Conservation (phyloP, 2,329 filamentous ascomycete species). For the Penicillium frequentans region DNA sequence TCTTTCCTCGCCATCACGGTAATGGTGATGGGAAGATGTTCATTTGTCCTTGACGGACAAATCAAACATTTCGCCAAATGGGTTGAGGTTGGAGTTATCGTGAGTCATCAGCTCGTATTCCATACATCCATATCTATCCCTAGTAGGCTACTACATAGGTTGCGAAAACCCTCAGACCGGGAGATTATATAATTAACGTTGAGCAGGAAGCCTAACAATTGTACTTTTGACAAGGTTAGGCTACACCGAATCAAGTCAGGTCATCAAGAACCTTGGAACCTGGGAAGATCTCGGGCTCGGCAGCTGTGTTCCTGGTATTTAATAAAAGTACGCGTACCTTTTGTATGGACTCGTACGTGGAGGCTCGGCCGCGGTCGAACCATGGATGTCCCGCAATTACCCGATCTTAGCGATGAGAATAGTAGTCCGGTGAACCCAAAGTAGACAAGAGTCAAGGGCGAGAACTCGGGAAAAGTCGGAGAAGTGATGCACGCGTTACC, state of each 20-base stretch:
- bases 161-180: too few relatives aligned
- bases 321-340: neutral
- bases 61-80: too few relatives aligned
- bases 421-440: conserved; percentile 33
- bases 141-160: neutral
- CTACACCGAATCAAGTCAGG: too few relatives aligned
- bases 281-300: neutral
- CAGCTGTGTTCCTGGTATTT: neutral
- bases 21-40: too few relatives aligned
- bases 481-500: neutral
- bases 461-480: conserved; percentile 27
- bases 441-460: conserved; percentile 23
- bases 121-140: neutral
- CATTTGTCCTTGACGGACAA: too few relatives aligned
- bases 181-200: neutral
- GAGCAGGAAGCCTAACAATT: neutral
- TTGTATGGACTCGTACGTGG: neutral
- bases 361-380: neutral
- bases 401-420: conserved; percentile 21
- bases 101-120: neutral
- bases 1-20: too few relatives aligned
- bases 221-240: too few relatives aligned
- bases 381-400: conserved; percentile 12
- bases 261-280: too few relatives aligned
- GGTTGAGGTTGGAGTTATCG: neutral